Evolutionary conservation across 306 rosid species (phyloP), one percentile per base, ranked within the genome.

Genomic region (Corylus heterophylla): DNA sequence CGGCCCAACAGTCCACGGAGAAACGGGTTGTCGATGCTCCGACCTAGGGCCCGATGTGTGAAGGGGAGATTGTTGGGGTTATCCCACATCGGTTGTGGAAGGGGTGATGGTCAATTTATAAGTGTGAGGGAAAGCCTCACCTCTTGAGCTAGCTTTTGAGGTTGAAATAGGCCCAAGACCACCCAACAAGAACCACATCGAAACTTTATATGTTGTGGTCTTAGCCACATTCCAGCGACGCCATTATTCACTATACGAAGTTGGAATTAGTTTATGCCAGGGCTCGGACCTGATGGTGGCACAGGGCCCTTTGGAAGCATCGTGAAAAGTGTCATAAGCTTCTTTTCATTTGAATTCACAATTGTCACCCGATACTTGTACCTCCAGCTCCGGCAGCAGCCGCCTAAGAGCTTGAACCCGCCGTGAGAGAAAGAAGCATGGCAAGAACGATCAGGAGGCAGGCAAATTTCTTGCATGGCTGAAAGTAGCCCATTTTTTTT

Each of bases 271-370:
- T 84, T 80, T n/a, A 27, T 76, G 39, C 0, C 54, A 66, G 84
- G 79, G 77, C 81, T 80, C 29, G 84, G 82, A 0, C 54, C 84
- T 1, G 85, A 84, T 4, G 87, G 82, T 49, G 80, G 85, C 47
- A 77, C 80, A 7, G 74, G 58, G 4, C 85, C 85, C 68, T 52
- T 84, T 9, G 85, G 82, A 69, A 84, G 85, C 74, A 77, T 68
- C 25, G 69, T 54, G 31, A 70, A 22, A 56, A 76, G 61, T 3
- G 52, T 66, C n/a, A 12, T 44, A 31, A 73, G 63, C 5, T 17
- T 16, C 20, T 7, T 18, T 45, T 69, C 52, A 9, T 44, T 42
- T 18, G 54, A 7, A 45, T 11, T 45, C 18, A 1, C 4, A 17
- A 22, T 14, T 72, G 55, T 22, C 25, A 51, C 25, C 35, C 47